Percentiles rank a stretch among this genome's conserved stretches.
phyloP scores from a whole-genome alignment of 805 yeast species.

The Metschnikowia chrysomelidarum region DNA sequence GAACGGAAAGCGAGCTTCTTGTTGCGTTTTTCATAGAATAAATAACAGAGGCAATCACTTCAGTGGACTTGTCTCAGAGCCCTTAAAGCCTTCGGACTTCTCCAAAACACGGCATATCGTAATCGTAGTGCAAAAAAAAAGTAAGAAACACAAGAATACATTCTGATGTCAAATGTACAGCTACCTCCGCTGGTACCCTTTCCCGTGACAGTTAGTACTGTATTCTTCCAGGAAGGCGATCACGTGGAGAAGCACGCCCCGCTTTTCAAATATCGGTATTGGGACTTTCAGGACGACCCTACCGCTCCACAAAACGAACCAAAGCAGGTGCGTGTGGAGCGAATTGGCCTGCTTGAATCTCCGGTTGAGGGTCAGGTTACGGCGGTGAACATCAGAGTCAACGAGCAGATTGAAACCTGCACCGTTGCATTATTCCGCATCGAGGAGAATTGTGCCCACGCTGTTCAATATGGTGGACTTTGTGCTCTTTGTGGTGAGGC shows the following conservation, averaged over 20 bases:
- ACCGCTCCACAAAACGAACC: constrained; percentile 39
- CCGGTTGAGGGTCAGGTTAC: constrained; percentile 75
- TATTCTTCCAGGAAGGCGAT: constrained; percentile 46
- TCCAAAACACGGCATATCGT: too few relatives aligned
- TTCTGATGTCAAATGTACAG: constrained; percentile 49
- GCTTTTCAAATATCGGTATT: constrained; percentile 60
- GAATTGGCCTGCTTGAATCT: constrained; percentile 74
- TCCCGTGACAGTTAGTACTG: constrained; percentile 62
- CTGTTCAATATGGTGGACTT: constrained; percentile 90
- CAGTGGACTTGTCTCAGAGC: too few relatives aligned
- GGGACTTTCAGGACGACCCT: constrained; percentile 62
- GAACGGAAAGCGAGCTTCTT: too few relatives aligned
- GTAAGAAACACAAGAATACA: too few relatives aligned
- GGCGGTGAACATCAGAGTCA: constrained; percentile 47
- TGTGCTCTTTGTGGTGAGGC: constrained; percentile 91
- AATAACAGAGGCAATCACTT: too few relatives aligned
- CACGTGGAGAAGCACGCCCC: constrained; percentile 50
- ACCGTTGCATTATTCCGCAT: constrained; percentile 51
- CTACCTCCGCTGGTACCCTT: constrained; percentile 64
- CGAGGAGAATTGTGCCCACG: constrained; percentile 84
- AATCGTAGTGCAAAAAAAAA: too few relatives aligned
- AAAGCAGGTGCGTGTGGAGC: constrained; percentile 56
- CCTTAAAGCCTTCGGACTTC: too few relatives aligned
- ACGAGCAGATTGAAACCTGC: constrained; percentile 58
- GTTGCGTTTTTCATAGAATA: too few relatives aligned